A percentile compares a stretch with the other conserved stretches of the same genome.
Evolutionary conservation across 169 alveolate genomes (phyloP).

Genomic region (Babesia bigemina): DNA sequence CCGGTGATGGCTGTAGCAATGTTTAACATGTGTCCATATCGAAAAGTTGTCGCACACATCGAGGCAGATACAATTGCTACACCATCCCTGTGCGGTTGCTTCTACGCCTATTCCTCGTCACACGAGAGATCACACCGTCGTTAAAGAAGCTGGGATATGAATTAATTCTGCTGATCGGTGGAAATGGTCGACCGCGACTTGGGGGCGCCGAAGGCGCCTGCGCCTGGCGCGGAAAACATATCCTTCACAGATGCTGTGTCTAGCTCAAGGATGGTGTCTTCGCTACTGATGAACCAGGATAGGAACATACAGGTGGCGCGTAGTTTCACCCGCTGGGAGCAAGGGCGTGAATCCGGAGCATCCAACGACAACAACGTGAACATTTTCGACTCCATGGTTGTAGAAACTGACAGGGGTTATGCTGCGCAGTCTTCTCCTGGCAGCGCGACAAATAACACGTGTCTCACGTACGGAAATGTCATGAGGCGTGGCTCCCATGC

Average conservation of each 20-base stretch:
- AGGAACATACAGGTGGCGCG: constrained; percentile 19
- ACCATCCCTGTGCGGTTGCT: no score
- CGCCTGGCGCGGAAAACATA: constrained; percentile 7
- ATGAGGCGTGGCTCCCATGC: not conserved
- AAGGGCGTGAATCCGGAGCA: not conserved
- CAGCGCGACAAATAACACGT: not conserved
- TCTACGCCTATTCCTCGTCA: no score
- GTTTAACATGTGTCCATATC: no score
- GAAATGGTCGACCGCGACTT: no score
- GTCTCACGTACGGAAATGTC: not conserved
- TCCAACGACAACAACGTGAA: not conserved
- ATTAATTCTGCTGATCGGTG: no score
- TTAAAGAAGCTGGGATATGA: no score
- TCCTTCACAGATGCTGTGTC: constrained; percentile 18
- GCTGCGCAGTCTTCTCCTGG: not conserved
- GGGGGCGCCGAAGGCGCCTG: not conserved
- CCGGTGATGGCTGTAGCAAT: no score
- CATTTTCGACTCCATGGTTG: not conserved
- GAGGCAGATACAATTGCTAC: no score
- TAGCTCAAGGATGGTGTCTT: constrained; percentile 28
- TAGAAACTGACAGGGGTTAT: not conserved
- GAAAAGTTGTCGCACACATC: no score
- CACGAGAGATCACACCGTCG: no score
- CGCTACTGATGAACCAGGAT: constrained; percentile 26
- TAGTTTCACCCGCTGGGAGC: not conserved